These are phyloP conservation scores for Ilyonectria robusta DNA, from an alignment of 2,329 filamentous ascomycete genomes.

Conservation along the genomic window DNA sequence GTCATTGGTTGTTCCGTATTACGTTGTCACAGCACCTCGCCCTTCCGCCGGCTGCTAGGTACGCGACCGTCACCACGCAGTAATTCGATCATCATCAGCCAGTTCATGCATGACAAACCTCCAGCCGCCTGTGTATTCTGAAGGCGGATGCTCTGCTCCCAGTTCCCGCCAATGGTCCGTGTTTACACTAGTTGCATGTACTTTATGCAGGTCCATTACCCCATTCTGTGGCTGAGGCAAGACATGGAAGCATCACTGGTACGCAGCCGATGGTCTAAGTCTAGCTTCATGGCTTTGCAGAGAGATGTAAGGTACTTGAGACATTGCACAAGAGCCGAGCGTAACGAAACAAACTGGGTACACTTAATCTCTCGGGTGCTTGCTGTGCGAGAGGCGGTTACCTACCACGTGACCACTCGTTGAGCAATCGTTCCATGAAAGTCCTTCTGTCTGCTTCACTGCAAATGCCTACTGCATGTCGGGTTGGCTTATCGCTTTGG, in stretches of 20 bases:
- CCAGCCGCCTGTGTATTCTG: neutral
- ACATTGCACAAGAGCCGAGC: neutral
- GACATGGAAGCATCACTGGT: conserved; percentile 5
- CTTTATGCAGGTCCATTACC: conserved; percentile 29
- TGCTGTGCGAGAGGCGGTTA: neutral
- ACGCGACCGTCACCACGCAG: neutral
- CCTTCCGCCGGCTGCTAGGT: neutral
- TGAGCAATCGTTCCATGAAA: neutral
- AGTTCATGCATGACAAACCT: neutral
- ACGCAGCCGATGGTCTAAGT: neutral
- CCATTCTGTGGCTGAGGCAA: conserved; percentile 13
- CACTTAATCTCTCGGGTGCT: neutral
- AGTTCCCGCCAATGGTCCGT: neutral
- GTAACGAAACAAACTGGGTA: neutral
- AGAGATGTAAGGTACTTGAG: neutral
- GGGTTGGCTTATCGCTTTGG: no score
- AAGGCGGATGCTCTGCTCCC: neutral
- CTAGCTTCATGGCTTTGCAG: neutral
- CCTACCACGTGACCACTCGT: neutral
- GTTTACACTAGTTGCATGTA: conserved; percentile 18
- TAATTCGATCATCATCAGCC: neutral
- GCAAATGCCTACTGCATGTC: neutral
- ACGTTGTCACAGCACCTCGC: conserved; percentile 8
- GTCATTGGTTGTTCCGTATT: conserved; percentile 14
- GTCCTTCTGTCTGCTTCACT: neutral